These are phyloP conservation scores for Nannochloropsis oceanica DNA, from an alignment of 108 stramenopile species.

Conservation along the genomic window DNA sequence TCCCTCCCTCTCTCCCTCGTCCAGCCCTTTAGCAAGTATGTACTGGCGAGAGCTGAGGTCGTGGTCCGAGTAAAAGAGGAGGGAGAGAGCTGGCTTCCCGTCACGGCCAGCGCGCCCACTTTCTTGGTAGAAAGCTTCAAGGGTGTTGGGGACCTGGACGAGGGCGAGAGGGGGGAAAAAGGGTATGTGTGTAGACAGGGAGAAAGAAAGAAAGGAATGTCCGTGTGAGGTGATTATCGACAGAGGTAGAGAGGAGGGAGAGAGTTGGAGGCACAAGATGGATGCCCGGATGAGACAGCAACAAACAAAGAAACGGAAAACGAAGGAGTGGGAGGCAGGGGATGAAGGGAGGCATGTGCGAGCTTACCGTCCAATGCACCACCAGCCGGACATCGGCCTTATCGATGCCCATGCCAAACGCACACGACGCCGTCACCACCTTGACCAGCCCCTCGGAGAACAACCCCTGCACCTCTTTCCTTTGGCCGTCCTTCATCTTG, in stretches of 20 bases:
- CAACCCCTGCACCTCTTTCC: constrained; percentile 35
- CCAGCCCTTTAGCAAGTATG: neutral
- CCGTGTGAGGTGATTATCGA: neutral
- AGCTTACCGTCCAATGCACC: neutral
- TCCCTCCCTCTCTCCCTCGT: neutral
- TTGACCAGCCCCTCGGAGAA: constrained; percentile 59
- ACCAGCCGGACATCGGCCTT: constrained; percentile 56
- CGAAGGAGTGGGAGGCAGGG: neutral
- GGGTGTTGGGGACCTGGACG: neutral
- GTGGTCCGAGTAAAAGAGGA: constrained; percentile 6
- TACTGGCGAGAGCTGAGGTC: neutral
- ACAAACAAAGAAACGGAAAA: constrained; percentile 21
- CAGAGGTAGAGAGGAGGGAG: neutral
- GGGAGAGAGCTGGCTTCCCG: constrained; percentile 2
- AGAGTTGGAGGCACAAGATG: neutral
- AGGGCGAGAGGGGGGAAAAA: neutral
- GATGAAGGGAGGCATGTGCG: neutral
- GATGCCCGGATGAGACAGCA: neutral
- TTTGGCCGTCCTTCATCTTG: constrained; percentile 44
- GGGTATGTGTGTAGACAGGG: neutral
- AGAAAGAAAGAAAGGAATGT: no score
- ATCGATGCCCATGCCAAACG: constrained; percentile 98
- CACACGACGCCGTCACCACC: constrained; percentile 81
- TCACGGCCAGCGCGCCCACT: constrained; percentile 21
- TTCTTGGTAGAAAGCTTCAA: constrained; percentile 18